Evolutionary conservation across 2,329 filamentous ascomycete genomes (phyloP), one percentile per base, ranked within the genome.

Genomic region (Claviceps africana): DNA sequence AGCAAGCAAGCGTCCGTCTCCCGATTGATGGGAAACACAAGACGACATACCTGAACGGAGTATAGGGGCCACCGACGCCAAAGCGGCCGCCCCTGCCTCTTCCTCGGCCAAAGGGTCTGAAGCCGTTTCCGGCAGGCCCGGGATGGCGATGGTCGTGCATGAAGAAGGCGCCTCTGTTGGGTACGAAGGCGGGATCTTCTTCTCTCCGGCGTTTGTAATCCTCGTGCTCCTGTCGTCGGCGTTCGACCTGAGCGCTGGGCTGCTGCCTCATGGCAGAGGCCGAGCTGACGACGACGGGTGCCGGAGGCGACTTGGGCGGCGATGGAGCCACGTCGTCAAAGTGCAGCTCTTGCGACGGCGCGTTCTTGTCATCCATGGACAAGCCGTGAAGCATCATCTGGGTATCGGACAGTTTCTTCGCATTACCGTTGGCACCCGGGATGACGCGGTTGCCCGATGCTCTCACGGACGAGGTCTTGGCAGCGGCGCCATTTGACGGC

Each of bases 81-180:
- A 81, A 80, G 54, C 81, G 72, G 48, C 76, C 72, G 54, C 78
- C 76, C 62, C 79, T 71, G 48, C 81, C 87, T 67, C 79, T 74
- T 57, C 81, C 83, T 67, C 83, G 77, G 33, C 78, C 78, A 65
- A 83, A 85, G 13, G 83, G 79, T 53, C 86, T 77, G 67, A 91
- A 88, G 51, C 85, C 85, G 67, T 90, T 91, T 51, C 83, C 78
- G 58, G 82, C 81, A 45, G 83, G 79, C n/a, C 85, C 85, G 52
- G 85, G 80, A 60, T 88, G 83, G 56, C 88, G 81, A 62, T 93
- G 88, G 65, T 97, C 93, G 67, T 97, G 91, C 81, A 97, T 89
- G 72, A 96, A 97, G 74, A 97, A 97, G 56, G 87, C 85, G 54
- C 93, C 93, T 58, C 91, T 78, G 63, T 94, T 96, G 51, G 93